Conservation (phyloP, 495 filamentous ascomycete species). For the Lophium mytilinum region DNA sequence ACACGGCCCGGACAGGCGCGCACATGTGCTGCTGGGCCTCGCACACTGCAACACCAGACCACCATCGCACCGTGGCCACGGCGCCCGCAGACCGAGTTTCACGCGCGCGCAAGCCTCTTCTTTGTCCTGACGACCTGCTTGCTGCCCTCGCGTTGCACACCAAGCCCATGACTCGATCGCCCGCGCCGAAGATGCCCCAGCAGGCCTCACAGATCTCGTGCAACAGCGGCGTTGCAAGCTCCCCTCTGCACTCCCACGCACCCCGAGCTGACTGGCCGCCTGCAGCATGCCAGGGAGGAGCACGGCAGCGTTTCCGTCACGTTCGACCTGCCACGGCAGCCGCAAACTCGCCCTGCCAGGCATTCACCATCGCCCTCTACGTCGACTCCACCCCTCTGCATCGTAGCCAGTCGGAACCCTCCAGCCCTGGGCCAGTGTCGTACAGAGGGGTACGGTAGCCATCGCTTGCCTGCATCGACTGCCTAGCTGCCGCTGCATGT, state of each 20-base stretch:
- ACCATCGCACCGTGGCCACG: constrained; percentile 1
- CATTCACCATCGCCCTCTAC: not conserved
- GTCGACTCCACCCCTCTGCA: not conserved
- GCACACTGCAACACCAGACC: not conserved
- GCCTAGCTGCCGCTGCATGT: constrained; percentile 1
- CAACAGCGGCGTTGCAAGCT: not conserved
- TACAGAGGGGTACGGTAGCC: not conserved
- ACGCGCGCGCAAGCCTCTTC: constrained; percentile 1
- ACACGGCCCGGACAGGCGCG: not conserved
- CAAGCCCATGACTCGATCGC: constrained; percentile 1
- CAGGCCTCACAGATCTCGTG: not conserved
- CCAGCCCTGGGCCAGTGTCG: not conserved
- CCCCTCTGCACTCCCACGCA: not conserved
- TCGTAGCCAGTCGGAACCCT: not conserved
- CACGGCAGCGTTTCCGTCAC: constrained; percentile 17
- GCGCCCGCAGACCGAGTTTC: constrained; percentile 4
- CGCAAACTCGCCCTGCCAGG: constrained; percentile 1
- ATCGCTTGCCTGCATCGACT: not conserved
- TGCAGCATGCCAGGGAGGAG: constrained; percentile 13
- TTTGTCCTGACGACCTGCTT: constrained; percentile 12
- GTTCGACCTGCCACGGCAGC: constrained; percentile 18
- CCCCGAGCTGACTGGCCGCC: not conserved
- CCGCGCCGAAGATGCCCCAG: not conserved
- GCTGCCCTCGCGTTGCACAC: constrained; percentile 12
- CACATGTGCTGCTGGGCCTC: not conserved